Evolutionary conservation across 495 filamentous ascomycete species (phyloP).

Genomic region (Hyaloscypha finlandica): DNA sequence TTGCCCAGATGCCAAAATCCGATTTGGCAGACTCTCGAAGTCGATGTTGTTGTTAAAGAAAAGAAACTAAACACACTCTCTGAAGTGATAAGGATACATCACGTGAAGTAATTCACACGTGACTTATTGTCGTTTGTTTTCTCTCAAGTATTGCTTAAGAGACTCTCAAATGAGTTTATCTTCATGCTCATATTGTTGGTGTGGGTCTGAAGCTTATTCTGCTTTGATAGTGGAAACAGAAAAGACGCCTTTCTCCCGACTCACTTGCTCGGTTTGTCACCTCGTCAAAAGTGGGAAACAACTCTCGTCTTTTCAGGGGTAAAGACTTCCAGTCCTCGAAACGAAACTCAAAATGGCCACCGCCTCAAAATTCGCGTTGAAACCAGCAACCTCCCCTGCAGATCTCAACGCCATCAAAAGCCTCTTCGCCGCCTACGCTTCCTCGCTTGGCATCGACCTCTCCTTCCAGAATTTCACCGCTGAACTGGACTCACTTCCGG

Average conservation of each 20-base stretch:
- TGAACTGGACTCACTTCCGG: conserved; percentile 55
- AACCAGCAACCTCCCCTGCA: conserved; percentile 35
- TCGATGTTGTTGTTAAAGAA: not conserved
- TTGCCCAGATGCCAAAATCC: not conserved
- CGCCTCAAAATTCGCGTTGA: conserved; percentile 27
- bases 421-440: conserved; percentile 57
- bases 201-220: not conserved
- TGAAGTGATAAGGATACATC: conserved; percentile 8
- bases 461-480: conserved; percentile 56
- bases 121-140: not conserved
- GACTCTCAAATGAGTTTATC: not conserved
- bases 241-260: not conserved
- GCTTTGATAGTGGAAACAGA: not conserved
- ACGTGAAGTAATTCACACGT: not conserved
- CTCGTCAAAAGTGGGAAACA: not conserved
- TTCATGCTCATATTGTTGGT: not conserved
- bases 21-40: not conserved
- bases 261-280: not conserved
- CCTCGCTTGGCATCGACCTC: conserved; percentile 55
- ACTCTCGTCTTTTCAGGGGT: not conserved
- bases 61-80: not conserved
- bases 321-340: not conserved
- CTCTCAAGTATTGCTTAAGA: too few species aligned
- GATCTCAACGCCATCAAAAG: conserved; percentile 39
- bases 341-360: not conserved